A percentile compares a stretch with the other conserved stretches of the same genome.
Conservation (phyloP, 306 rosid species). For the Trichosanthes truncata region DNA sequence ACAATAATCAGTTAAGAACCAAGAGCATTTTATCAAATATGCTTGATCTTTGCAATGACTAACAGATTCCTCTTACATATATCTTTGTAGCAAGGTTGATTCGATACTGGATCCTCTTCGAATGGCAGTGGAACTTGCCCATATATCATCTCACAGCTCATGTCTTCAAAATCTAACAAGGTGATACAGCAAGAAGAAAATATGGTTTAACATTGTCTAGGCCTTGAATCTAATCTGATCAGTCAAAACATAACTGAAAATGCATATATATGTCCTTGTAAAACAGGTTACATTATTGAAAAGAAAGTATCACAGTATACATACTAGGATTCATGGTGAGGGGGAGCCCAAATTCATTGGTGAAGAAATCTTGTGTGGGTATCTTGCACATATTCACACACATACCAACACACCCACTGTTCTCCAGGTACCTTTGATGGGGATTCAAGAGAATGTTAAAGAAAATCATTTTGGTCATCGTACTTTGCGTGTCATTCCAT, state of each 20-base stretch:
- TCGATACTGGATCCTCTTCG: conserved; percentile 84
- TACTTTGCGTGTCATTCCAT: no score
- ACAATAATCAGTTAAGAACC: not conserved
- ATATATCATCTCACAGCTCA: conserved; percentile 96
- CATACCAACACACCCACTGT: conserved; percentile 92
- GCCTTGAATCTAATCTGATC: not conserved
- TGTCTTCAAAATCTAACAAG: conserved; percentile 81
- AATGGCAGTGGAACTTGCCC: conserved; percentile 75
- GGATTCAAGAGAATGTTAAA: not conserved
- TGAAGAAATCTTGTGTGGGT: conserved; percentile 96
- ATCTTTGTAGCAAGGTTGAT: conserved; percentile 64
- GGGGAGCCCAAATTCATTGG: conserved; percentile 91
- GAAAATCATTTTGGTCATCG: not conserved
- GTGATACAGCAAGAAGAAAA: not conserved
- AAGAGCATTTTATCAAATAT: not conserved
- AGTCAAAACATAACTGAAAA: not conserved
- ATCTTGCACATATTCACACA: conserved; percentile 98
- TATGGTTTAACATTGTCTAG: not conserved
- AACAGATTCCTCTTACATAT: conserved; percentile 43
- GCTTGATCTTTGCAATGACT: not conserved
- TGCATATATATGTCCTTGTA: not conserved
- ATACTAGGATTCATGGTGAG: conserved; percentile 92
- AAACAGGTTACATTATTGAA: not conserved
- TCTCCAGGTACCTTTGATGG: conserved; percentile 68
- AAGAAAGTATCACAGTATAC: not conserved